These are phyloP conservation scores for Anethum foeniculum DNA, from an alignment of 140 eudicot genomes.

Conservation along the genomic window DNA sequence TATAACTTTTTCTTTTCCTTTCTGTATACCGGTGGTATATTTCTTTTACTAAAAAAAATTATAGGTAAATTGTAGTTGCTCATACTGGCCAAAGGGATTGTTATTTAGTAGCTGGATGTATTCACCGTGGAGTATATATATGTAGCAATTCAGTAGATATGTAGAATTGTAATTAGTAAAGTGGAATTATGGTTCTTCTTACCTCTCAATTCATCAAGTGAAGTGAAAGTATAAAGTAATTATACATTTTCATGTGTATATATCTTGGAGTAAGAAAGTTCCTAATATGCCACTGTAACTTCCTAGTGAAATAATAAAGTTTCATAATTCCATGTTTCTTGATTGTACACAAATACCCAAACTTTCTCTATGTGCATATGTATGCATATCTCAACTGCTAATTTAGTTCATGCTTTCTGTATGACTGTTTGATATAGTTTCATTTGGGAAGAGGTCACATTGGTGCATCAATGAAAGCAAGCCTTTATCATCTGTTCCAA, in stretches of 20 bases:
- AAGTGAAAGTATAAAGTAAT: neutral
- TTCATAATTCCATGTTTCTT: neutral
- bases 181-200: neutral
- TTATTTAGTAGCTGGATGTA: neutral
- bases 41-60: neutral
- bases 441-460: slow-evolving; percentile 98
- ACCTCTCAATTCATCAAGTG: neutral
- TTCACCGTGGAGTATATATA: neutral
- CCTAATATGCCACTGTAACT: neutral
- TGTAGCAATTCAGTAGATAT: neutral
- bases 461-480: slow-evolving; percentile 74
- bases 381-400: neutral
- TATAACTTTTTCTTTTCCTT: neutral
- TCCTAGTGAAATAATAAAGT: neutral
- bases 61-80: no score
- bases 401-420: neutral
- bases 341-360: neutral
- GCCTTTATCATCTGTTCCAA: slow-evolving; percentile 54
- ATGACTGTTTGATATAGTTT: slow-evolving; percentile 31
- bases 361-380: neutral
- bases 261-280: neutral
- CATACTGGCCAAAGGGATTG: neutral
- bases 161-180: neutral
- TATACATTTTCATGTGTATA: neutral
- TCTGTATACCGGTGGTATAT: neutral